Evolutionary conservation across 371 early-diverging fungal species (phyloP).

Genomic region (Apophysomyces sp.): DNA sequence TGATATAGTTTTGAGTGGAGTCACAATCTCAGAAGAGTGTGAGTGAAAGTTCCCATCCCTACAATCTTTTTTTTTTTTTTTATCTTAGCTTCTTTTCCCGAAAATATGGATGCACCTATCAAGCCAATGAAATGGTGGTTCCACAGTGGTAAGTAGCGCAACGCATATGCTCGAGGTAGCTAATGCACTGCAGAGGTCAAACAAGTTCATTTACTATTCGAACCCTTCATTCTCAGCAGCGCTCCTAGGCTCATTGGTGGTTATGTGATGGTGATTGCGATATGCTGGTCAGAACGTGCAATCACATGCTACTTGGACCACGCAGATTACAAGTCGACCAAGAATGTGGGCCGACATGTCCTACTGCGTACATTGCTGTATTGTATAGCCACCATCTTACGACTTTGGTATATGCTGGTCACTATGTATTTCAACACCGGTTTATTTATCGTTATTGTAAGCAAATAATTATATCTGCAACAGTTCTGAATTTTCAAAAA

Average conservation of each 20-base stretch:
- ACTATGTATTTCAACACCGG: conserved; percentile 41
- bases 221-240: conserved; percentile 18
- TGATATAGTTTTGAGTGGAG: not conserved
- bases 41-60: not conserved
- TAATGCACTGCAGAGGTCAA: conserved; percentile 15
- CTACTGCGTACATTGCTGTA: conserved; percentile 18
- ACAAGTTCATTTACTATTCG: conserved; percentile 33
- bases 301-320: conserved; percentile 23
- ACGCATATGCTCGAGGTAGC: not conserved
- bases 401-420: conserved; percentile 38
- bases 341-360: not conserved
- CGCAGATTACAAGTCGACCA: not conserved
- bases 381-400: conserved; percentile 25
- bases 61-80: not conserved
- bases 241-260: conserved; percentile 10
- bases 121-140: conserved; percentile 28
- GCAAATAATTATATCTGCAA: not conserved
- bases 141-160: conserved; percentile 19
- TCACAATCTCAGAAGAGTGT: not conserved
- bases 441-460: conserved; percentile 31
- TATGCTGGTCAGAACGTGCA: conserved; percentile 33
- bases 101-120: not conserved
- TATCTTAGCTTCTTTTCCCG: not conserved
- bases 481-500: not conserved
- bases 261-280: conserved; percentile 23